Base-by-base conservation (phyloP, 768 basidiomycete genomes). In the Calocera viscosa region DNA sequence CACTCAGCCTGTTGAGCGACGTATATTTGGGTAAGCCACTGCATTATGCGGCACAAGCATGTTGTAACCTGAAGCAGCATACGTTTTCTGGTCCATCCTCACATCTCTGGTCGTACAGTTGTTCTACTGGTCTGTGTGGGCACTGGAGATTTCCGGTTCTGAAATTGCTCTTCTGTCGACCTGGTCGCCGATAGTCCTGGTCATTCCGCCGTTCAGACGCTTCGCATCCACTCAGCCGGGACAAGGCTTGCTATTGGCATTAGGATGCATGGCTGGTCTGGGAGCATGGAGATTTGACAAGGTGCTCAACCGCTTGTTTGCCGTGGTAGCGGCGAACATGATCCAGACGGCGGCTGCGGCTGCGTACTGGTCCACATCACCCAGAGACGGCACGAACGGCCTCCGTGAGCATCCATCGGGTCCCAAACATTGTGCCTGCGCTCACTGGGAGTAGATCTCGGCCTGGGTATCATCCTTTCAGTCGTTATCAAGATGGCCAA, bases 81-180 rank as follows among this genome's bases (percentile, higher is more conserved):
- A 86, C 72, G 78, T 88, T 19, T 90, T 87, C 75, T 91, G 89
- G 89, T 89, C 91, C 0, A 81, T 90, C 63, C 85, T 89, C 74
- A 94, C 92, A 1, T 82, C 85, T 1, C 83, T 93, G 22, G 82
- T 87, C 5, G 86, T 88, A 0, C 85, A 89, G 2, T 79, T 94
- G 2, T 94, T 94, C 78, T 94, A 94, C 76, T 94, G 91, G 77
- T 92, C 90, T 28, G 85, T 95, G 22, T 94, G 92, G 92, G 83
- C 91, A 73, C 85, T 94, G 19, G 90, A 88, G 30, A 81, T 94
- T 33, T 84, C 89, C 12, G 93, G 93, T 2, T 83, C 87, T 38
- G 93, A 95, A 73, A 79, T 90, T 17, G 83, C 91, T 0, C 76
- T 91, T 1, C 78, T 94, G 10, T 81, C 83, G 8, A 84, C 85